These are phyloP conservation scores for Pseudohalonectria lignicola DNA, from an alignment of 2,329 filamentous ascomycete genomes.

Conservation along the genomic window DNA sequence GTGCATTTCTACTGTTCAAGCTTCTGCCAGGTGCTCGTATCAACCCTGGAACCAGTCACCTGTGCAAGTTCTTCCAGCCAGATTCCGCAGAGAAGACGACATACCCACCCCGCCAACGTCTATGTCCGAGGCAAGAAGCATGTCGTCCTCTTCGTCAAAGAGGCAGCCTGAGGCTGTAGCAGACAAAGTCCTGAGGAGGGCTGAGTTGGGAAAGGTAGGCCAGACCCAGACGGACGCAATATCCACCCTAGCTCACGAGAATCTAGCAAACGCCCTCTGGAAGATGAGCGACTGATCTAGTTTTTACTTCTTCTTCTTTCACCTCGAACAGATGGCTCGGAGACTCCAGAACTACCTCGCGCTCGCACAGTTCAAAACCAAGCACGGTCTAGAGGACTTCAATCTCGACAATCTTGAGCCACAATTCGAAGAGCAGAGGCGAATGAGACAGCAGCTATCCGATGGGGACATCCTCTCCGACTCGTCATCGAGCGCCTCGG, in stretches of 20 bases:
- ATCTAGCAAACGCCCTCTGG: no score
- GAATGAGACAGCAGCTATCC: constrained; percentile 56
- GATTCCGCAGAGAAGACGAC: not conserved
- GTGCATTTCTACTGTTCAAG: no score
- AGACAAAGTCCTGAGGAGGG: constrained; percentile 60
- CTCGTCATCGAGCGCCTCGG: constrained; percentile 75
- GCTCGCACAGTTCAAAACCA: constrained; percentile 93
- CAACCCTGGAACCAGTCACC: no score
- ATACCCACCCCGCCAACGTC: not conserved
- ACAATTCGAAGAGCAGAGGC: constrained; percentile 67
- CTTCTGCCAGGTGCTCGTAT: no score
- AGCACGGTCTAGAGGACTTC: constrained; percentile 88
- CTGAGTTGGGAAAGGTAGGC: constrained; percentile 66
- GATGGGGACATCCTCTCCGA: constrained; percentile 72
- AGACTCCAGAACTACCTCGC: constrained; percentile 89
- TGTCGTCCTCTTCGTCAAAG: constrained; percentile 48
- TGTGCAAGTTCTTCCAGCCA: no score
- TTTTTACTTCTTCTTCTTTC: constrained; percentile 10
- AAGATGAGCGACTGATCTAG: no score
- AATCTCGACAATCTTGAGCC: constrained; percentile 80
- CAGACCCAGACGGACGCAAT: no score
- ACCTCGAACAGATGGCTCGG: constrained; percentile 96
- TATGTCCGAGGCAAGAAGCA: constrained; percentile 28
- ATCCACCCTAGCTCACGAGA: no score
- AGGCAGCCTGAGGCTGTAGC: constrained; percentile 53